Evolutionary conservation across 371 early-diverging fungal genomes (phyloP), one percentile per base, ranked within the genome.

Genomic region (Parasitella parasitica): DNA sequence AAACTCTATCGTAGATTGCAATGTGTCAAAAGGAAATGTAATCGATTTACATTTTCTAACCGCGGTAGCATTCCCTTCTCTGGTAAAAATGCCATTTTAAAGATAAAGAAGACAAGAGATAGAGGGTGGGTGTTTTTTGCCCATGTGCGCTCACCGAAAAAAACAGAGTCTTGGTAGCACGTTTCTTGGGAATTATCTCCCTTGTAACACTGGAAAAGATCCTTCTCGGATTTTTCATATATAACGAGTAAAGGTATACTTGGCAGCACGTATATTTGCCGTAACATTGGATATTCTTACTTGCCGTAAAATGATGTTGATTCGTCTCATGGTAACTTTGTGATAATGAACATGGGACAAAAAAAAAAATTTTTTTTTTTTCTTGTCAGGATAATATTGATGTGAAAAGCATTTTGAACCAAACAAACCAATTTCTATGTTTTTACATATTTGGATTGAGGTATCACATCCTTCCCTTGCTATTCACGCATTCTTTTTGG

Each of bases 21-120:
- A 43, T 43, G 43, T 43, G 50, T 35, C 50, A 59, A 58, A 59
- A 49, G 24, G 18, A 26, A 15, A 26, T 34, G n/a, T 43, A 20
- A 20, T 49, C 49, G 15, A 36, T 37, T 49, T 36, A 26, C 46
- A 24, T 49, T 36, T 63, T 57, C 57, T 51, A 51, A 50, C 64
- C 59, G 64, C 64, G 64, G 64, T 18, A 13, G 15, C 36, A 59
- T 64, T 64, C 59, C 64, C 64, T 64, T 59, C 59, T 64, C 36
- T 37, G 64, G 64, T 37, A 57, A 58, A 53, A 53, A 63, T 12
- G 49, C 34, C 43, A 22, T 43, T 43, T 43, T 43, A 43, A 22
- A 43, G 43, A 43, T 43, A 43, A 43, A 43, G 43, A 43, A 22
- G 39, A 39, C 4, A 13, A n/a, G 38, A n/a, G 38, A 36, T 9